Evolutionary conservation across 805 yeast genomes (phyloP), one percentile per base, ranked within the genome.

Genomic region (Myxozyma neglecta): DNA sequence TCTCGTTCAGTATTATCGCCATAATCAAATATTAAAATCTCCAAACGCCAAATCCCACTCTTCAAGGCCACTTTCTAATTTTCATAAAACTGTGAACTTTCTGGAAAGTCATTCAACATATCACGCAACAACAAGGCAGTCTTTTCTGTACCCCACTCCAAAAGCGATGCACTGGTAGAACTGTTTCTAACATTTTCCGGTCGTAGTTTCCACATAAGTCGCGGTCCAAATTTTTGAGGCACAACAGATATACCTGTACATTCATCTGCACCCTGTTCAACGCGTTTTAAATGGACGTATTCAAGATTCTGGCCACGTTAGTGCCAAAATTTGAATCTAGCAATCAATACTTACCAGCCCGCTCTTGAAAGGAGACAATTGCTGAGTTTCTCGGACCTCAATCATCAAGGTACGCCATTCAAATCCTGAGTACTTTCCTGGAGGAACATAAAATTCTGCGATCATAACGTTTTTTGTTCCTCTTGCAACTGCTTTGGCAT

Each of bases 71-170:
- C 16, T 3, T 39, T n/a, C 29, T 36, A 50, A 16, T 13, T 16
- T 39, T 51, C 46, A 40, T 40, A 51, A 40, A 51, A 51, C 44
- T 40, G 39, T 16, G 55, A 51, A 24, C 55, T 51, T 37, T 51
- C 55, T 4, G 55, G 55, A 29, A 51, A 51, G 42, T 51, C 46
- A 51, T 51, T 51, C 36, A 39, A 20, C 36, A 29, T 24, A 7
- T 51, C 47, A 4, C 43, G 18, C n/a, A 51, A 37, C 29, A 37
- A 14, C 14, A 24, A 10, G 4, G 55, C 46, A 51, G n/a, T 13
- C 11, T 51, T 51, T 24, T 51, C 55, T 5, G 55, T 46, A 6
- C 55, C 55, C 55, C 55, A 51, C 18, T 51, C 46, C n/a, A 51
- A 20, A 6, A 51, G 35, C 37, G 55, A 51, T 6, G 46, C 7